These are phyloP conservation scores for Hymenoscyphus repandus DNA, from an alignment of 2,329 filamentous ascomycete genomes.

Conservation along the genomic window DNA sequence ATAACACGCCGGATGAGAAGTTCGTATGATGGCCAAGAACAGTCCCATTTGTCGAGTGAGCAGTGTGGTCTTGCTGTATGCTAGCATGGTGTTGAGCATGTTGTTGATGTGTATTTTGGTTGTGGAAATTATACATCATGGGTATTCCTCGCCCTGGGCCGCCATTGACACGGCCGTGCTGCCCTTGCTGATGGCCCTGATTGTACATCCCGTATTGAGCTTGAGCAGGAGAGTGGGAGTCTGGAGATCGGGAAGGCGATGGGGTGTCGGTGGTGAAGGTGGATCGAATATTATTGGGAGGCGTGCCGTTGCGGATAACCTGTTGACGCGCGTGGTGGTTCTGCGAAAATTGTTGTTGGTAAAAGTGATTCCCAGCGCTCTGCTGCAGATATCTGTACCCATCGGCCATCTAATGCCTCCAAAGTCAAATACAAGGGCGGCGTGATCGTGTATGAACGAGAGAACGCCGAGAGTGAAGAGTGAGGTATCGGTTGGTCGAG, in stretches of 20 bases:
- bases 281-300: conserved; percentile 39
- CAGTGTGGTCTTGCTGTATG: conserved; percentile 53
- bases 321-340: conserved; percentile 39
- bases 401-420: conserved; percentile 60
- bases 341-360: conserved; percentile 42
- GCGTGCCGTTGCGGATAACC: conserved; percentile 38
- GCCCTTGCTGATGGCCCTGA: conserved; percentile 63
- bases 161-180: conserved; percentile 72
- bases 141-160: conserved; percentile 56
- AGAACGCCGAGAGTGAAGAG: conserved; percentile 16
- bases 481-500: conserved; percentile 5
- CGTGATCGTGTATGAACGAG: conserved; percentile 22
- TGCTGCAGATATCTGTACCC: conserved; percentile 60
- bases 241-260: conserved; percentile 53
- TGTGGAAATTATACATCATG: conserved; percentile 66
- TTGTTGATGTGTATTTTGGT: conserved; percentile 46
- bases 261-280: conserved; percentile 39
- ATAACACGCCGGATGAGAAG: conserved; percentile 58
- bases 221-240: conserved; percentile 34
- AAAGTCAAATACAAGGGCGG: conserved; percentile 19
- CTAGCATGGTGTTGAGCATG: conserved; percentile 58
- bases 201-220: conserved; percentile 59
- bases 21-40: conserved; percentile 55
- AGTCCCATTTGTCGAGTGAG: conserved; percentile 48
- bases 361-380: conserved; percentile 53